Base-by-base conservation (phyloP, 106 monocot genomes). In the Posidonia australis region DNA sequence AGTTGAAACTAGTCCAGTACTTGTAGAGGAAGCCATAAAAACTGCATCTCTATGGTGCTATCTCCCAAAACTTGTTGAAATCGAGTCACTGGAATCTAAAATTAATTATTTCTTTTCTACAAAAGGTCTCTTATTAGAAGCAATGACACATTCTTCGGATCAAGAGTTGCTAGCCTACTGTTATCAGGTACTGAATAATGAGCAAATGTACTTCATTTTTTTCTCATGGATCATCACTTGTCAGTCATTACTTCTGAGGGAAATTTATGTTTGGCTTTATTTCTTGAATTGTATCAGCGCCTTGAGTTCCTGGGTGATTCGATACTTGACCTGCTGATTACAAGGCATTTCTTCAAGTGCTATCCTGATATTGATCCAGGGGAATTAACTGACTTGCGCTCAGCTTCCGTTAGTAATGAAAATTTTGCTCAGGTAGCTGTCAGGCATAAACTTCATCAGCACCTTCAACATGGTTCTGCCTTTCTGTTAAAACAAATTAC, bases 251-350 rank as follows among this genome's bases (percentile, higher is more conserved):
- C 44, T 4, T 54, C 20, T 10, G 6, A n/a, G 16, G 44, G 21
- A 23, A 46, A 25, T 41, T 10, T 21, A 21, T 22, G 22, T 60
- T 17, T 58, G 6, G 14, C 13, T 41, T 58, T 29, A 44, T 63
- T 54, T 64, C 57, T 46, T 55, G 16, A 11, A 51, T 66, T n/a
- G 10, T 45, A 10, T 24, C 82, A 96, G 87, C 67, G 90, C 26
- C 82, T 98, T 65, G 96, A 98, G 70, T 91, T 87, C 65, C 76
- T 98, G 3, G 96, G 96, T 18, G 96, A 98, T 51, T 67, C 96
- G 0, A 83, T 84, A 31, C 68, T 98, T 60, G 91, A 91, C 69
- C 48, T 98, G 21, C 68, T 98, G 12, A 76, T 98, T 16, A 98
- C 96, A 16, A 77, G 76, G 64, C 74, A 91, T 75, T 81, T 87